Base-by-base conservation (phyloP, 805 yeast genomes). In the Torulaspora indica region DNA sequence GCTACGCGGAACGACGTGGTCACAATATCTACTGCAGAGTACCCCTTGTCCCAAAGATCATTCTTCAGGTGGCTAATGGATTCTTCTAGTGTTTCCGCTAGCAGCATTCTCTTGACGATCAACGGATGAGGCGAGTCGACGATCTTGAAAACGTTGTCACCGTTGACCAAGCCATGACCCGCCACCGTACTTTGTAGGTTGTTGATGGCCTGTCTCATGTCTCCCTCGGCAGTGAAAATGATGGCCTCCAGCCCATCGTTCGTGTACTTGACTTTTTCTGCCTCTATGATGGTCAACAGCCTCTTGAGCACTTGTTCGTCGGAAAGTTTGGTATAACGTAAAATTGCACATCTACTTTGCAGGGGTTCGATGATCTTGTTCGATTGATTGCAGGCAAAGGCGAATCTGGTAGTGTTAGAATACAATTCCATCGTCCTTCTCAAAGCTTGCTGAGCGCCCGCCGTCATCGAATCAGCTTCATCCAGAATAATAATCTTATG, bases 51-150 rank as follows among this genome's bases (percentile, higher is more conserved):
- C 96, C 97, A 91, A 24, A 93, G 71, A 4, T 74, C 72, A 40
- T 77, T 79, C 42, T 55, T 59, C 52, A 93, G 73, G 33, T 77
- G 72, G 8, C 70, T 77, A 9, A 89, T 59, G 1, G 95, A 81
- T 4, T 71, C 77, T 45, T 89, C 95, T 24, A 88, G 74, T 13
- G 75, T 68, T 13, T 71, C 64, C 28, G 70, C 64, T 40, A 85
- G 63, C 31, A 85, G 67, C 81, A 85, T 81, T 54, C 79, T 79
- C 54, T 79, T 79, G 30, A 93, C 82, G 4, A 86, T 80, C 39
- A 89, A 65, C 0, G 98, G 98, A 67, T 93, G 98, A 2, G 98
- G 98, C 42, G 89, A 84, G 63, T 93, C 98, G 2, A 93, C 98
- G 46, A 93, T 86, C 61, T 85, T 87, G 74, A 89, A 93, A 13